Base-by-base conservation (phyloP, 2,329 filamentous ascomycete species). In the Penicillium verrucosum region DNA sequence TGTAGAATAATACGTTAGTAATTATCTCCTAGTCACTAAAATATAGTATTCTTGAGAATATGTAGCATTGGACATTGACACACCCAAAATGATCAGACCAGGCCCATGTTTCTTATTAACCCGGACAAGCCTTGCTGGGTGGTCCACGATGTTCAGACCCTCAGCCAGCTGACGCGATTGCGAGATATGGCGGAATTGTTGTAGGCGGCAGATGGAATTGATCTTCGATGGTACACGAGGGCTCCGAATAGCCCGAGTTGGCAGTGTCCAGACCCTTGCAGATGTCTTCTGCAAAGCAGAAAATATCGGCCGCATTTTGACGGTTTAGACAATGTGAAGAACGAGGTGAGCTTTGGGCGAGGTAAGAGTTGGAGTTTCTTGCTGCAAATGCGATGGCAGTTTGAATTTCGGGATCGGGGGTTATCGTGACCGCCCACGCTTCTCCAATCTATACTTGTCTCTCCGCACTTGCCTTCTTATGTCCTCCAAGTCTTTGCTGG, bases 61-160 rank as follows among this genome's bases (percentile, higher is more conserved):
- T 32, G 36, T 32, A 34, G 30, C 27, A 44, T 4, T 18, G 14
- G 21, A 36, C 29, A 27, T 44, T 6, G 18, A 58, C 70, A 37
- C 74, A 89, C 87, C 85, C 11, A 96, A 83, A 59, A 96, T 80
- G 36, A 94, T 85, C 10, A 96, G 81, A 0, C 92, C 92, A 0
- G 87, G 86, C 1, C 90, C 90, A 78, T 97, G 92, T 58, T 82
- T 84, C 65, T 85, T 82, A 48, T 89, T 86, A 1, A 85, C 79
- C 44, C 91, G 89, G 37, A 97, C 88, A 34, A 97, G 84, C 64
- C 85, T 83, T 0, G 92, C 85, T 1, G 93, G 92, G 58, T 89
- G 88, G 77, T 99, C 93, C 63, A 97, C 84, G 62, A 96, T 86
- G 8, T 92, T 96, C 58, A 85, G 89, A 70, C 92, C 84, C 68